Conservation (phyloP, 768 basidiomycete species). For the Boletus huronensis region DNA sequence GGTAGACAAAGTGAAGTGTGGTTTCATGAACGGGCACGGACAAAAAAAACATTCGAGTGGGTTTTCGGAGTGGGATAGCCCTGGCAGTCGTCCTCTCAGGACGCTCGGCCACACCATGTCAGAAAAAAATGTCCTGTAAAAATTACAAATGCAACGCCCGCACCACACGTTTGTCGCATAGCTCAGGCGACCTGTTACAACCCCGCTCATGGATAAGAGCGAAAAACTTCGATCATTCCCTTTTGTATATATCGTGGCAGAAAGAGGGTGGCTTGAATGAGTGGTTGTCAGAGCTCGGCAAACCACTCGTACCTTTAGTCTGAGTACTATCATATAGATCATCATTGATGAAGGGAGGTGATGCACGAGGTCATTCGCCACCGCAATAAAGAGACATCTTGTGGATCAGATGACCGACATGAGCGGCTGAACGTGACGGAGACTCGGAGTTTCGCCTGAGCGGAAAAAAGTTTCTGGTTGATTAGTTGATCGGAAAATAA, state of each 20-base stretch:
- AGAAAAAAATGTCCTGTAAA: conserved; percentile 3
- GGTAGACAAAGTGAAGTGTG: neutral
- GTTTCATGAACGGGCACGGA: neutral
- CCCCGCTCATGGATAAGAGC: conserved; percentile 3
- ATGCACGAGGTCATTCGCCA: conserved; percentile 27
- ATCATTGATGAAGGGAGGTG: conserved; percentile 19
- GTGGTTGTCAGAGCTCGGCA: conserved; percentile 18
- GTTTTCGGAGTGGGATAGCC: neutral
- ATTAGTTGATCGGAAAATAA: conserved; percentile 11
- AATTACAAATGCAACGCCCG: conserved; percentile 12
- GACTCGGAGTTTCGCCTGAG: conserved; percentile 15
- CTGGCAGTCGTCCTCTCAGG: neutral
- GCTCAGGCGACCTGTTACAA: conserved; percentile 8
- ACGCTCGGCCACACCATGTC: conserved; percentile 5
- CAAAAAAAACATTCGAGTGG: neutral
- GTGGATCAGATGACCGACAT: conserved; percentile 13
- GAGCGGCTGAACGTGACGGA: conserved; percentile 16
- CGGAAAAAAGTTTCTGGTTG: conserved; percentile 20
- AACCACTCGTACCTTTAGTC: conserved; percentile 13
- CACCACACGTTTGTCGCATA: conserved; percentile 17
- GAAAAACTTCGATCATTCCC: conserved; percentile 11
- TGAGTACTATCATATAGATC: conserved; percentile 12
- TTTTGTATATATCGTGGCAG: conserved; percentile 8
- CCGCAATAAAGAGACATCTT: conserved; percentile 10
- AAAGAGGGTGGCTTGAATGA: conserved; percentile 15